Evolutionary conservation across 805 yeast genomes (phyloP).

Genomic region (Schwanniomyces yamadae): DNA sequence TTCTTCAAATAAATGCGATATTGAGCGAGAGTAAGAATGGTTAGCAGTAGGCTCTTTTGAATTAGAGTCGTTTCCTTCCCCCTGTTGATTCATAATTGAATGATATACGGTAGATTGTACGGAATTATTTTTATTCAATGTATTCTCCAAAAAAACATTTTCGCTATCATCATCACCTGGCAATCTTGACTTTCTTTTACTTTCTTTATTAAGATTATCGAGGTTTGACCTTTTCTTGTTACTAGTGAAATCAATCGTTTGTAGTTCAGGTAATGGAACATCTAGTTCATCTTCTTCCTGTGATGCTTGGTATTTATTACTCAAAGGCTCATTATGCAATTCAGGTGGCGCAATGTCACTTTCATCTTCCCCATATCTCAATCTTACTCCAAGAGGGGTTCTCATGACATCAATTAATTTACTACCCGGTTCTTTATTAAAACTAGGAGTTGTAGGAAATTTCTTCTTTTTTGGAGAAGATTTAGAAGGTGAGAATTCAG

Average conservation of each 20-base stretch:
- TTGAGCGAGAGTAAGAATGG: constrained; percentile 25
- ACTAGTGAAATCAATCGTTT: constrained; percentile 18
- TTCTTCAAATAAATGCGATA: constrained; percentile 34
- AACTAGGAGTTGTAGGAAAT: constrained; percentile 49
- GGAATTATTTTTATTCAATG: constrained; percentile 14
- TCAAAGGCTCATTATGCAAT: constrained; percentile 9
- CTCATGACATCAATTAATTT: constrained; percentile 19
- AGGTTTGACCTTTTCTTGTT: constrained; percentile 5
- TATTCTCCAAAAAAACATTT: constrained; percentile 34
- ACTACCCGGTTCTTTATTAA: constrained; percentile 24
- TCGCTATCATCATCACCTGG: constrained; percentile 20
- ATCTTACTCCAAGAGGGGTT: constrained; percentile 25
- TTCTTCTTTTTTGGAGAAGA: constrained; percentile 14
- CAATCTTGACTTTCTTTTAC: constrained; percentile 9
- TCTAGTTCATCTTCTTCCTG: constrained; percentile 16
- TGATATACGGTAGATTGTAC: constrained; percentile 33
- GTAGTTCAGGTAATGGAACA: constrained; percentile 19
- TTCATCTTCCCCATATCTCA: constrained; percentile 24
- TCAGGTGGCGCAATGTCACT: constrained; percentile 32
- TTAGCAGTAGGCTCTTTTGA: constrained; percentile 7
- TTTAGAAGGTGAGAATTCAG: constrained; percentile 18
- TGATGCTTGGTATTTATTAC: background rate
- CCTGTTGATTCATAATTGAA: constrained; percentile 18
- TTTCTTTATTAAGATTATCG: constrained; percentile 1
- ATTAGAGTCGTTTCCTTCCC: background rate